Conservation (phyloP, 257 asterid species). For the Solanum gracilifrons region DNA sequence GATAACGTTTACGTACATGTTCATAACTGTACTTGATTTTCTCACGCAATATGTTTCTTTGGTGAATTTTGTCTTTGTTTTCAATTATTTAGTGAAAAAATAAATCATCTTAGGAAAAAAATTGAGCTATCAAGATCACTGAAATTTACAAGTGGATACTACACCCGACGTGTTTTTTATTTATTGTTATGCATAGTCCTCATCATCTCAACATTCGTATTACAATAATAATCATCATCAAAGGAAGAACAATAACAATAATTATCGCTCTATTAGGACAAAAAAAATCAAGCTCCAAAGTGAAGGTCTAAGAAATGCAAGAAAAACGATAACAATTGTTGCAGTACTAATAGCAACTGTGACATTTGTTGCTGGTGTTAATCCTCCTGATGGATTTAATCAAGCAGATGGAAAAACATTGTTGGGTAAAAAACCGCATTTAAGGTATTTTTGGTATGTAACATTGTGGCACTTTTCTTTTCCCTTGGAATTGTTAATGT, state of each 20-base stretch:
- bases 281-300: slow-evolving; percentile 30
- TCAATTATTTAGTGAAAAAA: too few species aligned
- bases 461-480: slow-evolving; percentile 33
- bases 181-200: too few species aligned
- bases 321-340: slow-evolving; percentile 29
- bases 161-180: too few species aligned
- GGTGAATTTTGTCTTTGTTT: too few species aligned
- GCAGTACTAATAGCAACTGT: slow-evolving; percentile 38
- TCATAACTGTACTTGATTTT: too few species aligned
- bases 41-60: too few species aligned
- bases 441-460: slow-evolving; percentile 34
- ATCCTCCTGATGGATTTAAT: slow-evolving; percentile 44
- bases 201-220: not conserved
- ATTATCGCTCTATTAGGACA: not conserved
- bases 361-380: slow-evolving; percentile 33
- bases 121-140: too few species aligned
- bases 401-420: slow-evolving; percentile 17
- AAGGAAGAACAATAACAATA: not conserved
- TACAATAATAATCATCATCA: not conserved
- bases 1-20: not conserved
- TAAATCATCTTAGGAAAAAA: too few species aligned
- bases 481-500: slow-evolving; percentile 38
- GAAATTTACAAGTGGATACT: too few species aligned
- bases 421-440: slow-evolving; percentile 19
- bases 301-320: slow-evolving; percentile 36